Evolutionary conservation across 1,284 basidiomycete species (phyloP), one percentile per base, ranked within the genome.

Genomic region (Sanghuangporus weigelae): DNA sequence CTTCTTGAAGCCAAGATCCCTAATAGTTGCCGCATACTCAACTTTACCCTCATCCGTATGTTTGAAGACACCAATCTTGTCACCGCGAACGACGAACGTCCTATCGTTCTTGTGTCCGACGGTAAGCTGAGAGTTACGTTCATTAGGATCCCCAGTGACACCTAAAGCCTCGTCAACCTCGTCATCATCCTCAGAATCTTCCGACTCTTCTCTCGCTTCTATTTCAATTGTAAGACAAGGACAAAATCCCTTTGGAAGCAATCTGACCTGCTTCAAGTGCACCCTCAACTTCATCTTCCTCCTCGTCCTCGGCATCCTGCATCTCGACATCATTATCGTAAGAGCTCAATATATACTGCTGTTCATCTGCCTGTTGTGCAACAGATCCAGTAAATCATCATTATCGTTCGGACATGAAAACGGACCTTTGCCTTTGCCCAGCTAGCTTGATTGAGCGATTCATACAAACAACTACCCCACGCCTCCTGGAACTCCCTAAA

Each of bases 61-160:
- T 67, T 85, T 89, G 79, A 99, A 99, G n/a, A 98, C 95, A 19
- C 97, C 97, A 67, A 99, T 98, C 75, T 92, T 95, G 77, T 92
- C 91, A 44, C 96, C 96, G 49, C 97, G 89, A 23, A 96, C 90
- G 64, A 99, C 96, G 71, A 96, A 98, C 11, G 96, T 96, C 44
- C 95, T 83, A 72, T 98, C 95, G 67, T 95, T 93, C 77, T 95
- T 96, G 83, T 98, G 96, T 5, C 97, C 97, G 51, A 99, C 90
- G 2, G 93, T 93, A 39, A 99, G 84, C 69, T 95, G 91, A 40
- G 93, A 92, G 76, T 99, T 98, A 57, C 78, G 79, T 67, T 91
- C 92, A 44, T 86, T 84, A 35, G 79, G 77, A 19, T 74, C 73
- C 67, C 77, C 77, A 40, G 78, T 75, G 26, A 76, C 73, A 11